Conservation (phyloP, 2,329 filamentous ascomycete genomes). For the Cytospora schulzeri region DNA sequence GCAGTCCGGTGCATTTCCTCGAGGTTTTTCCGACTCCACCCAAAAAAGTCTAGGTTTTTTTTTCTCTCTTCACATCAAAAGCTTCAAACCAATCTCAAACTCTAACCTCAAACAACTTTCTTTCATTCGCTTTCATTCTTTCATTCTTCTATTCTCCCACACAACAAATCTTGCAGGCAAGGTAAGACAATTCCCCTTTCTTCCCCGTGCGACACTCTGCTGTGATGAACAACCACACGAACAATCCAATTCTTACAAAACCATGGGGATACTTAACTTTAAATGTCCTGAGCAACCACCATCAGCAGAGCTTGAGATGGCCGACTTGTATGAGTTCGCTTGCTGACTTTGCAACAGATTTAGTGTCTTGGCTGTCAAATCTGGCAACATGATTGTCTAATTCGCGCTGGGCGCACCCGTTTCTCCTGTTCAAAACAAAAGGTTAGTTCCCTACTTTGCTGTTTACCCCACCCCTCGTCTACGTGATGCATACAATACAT, state of each 20-base stretch:
- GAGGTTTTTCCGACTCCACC: slow-evolving; percentile 26
- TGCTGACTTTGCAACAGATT: slow-evolving; percentile 13
- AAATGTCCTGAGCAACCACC: slow-evolving; percentile 57
- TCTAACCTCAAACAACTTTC: background rate
- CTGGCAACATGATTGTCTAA: background rate
- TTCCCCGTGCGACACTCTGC: slow-evolving; percentile 33
- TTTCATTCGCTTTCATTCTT: slow-evolving; percentile 3
- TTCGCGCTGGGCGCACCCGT: background rate
- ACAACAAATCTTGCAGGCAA: slow-evolving; percentile 29
- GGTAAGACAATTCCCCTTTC: slow-evolving; percentile 32
- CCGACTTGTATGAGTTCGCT: background rate
- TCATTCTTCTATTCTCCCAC: slow-evolving; percentile 14
- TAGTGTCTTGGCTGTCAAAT: slow-evolving; percentile 19
- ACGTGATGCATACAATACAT: slow-evolving; percentile 64
- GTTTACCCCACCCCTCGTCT: slow-evolving; percentile 33
- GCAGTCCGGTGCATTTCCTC: background rate
- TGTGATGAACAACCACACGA: slow-evolving; percentile 51
- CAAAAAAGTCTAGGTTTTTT: slow-evolving; percentile 12
- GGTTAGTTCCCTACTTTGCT: slow-evolving; percentile 43
- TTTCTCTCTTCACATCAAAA: slow-evolving; percentile 13
- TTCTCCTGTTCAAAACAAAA: slow-evolving; percentile 41
- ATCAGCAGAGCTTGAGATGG: slow-evolving; percentile 13
- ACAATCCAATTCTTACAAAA: slow-evolving; percentile 67
- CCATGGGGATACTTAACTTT: slow-evolving; percentile 58
- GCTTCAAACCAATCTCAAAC: slow-evolving; percentile 4